Base-by-base conservation (phyloP, 2,329 filamentous ascomycete species). In the Chaetomiaceae sp. region DNA sequence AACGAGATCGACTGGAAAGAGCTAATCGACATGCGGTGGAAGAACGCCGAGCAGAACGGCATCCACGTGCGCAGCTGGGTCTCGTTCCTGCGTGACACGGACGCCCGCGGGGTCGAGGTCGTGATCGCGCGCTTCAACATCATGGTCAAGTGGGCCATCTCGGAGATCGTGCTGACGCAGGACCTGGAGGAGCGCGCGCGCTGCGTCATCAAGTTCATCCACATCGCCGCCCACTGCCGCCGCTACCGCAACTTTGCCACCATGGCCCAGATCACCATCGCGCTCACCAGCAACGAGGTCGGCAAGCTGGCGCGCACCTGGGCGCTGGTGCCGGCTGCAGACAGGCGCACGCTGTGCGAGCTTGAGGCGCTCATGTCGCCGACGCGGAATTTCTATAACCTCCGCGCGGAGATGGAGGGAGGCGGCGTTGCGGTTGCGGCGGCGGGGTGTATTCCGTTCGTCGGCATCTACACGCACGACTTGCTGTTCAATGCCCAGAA, bases 1-100 rank as follows among this genome's bases (percentile, higher is more conserved):
- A 86, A 88, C 56, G 87, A 91, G 63, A 86, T 93, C 52, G 86
- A 91, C 65, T 93, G 87, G 87, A 88, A 86, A 61, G 87, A 93
- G 56, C 72, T 93, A 11, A 86, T 91, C 45, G 85, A 89, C 45
- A 83, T 93, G 74, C 79, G 79, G 41, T 91, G 87, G 86, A 88
- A 86, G 61, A 80, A 88, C 56, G 70, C 75, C 15, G 74, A 78
- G 14, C 77, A 76, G 38, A 80, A 75, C 19, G 53, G 57, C 12
- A 47, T 50, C 40, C 72, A 83, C 50, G 78, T 81, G 29, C 78
- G 81, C 43, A 87, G 88, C 18, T 93, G 87, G 87, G 86, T 91
- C 10, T 83, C 88, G 35, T 91, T 89, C 60, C 71, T 91, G 33
- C 79, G 83, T 42, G 81, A 82, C 40, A 76, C 82, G 35, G 81